A percentile compares a stretch with the other conserved stretches of the same genome.
Conservation (phyloP, 192 early-diverging fungal species). For the Entomortierella parvispora region DNA sequence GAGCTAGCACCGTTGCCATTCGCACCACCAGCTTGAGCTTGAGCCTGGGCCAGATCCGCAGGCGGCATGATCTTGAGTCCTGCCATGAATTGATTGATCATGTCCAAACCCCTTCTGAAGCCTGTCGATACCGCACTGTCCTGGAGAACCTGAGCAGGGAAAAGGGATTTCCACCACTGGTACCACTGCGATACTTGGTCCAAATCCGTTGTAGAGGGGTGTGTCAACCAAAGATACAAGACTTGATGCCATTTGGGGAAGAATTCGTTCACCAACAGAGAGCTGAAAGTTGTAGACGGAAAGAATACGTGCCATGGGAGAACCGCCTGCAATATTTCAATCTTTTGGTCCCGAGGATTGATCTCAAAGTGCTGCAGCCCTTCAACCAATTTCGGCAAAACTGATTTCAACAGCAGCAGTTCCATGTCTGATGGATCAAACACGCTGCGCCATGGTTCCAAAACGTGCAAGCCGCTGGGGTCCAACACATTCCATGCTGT, state of each 20-base stretch:
- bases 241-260: slow-evolving; percentile 82
- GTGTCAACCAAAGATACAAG: slow-evolving; percentile 75
- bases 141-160: slow-evolving; percentile 57
- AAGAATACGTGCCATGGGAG: slow-evolving; percentile 72
- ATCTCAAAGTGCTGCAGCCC: slow-evolving; percentile 69
- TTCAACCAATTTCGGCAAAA: slow-evolving; percentile 78
- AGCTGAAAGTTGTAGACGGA: slow-evolving; percentile 59
- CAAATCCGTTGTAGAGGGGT: slow-evolving; percentile 38
- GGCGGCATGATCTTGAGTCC: slow-evolving; percentile 33
- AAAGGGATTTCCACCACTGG: slow-evolving; percentile 66
- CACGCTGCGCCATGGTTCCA: slow-evolving; percentile 76
- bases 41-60: slow-evolving; percentile 30
- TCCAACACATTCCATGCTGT: slow-evolving; percentile 75
- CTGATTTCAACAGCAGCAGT: slow-evolving; percentile 62
- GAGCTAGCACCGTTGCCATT: slow-evolving; percentile 13
- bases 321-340: slow-evolving; percentile 69
- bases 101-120: slow-evolving; percentile 74
- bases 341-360: slow-evolving; percentile 78
- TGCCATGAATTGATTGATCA: slow-evolving; percentile 70
- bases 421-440: slow-evolving; percentile 68
- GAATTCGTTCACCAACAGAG: slow-evolving; percentile 79
- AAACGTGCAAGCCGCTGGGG: slow-evolving; percentile 54
- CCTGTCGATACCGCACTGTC: slow-evolving; percentile 59
- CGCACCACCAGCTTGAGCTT: slow-evolving; percentile 22
- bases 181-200: slow-evolving; percentile 53